Evolutionary conservation across 129 eudicot species (phyloP), one percentile per base, ranked within the genome.

Genomic region (Mikania micrantha): DNA sequence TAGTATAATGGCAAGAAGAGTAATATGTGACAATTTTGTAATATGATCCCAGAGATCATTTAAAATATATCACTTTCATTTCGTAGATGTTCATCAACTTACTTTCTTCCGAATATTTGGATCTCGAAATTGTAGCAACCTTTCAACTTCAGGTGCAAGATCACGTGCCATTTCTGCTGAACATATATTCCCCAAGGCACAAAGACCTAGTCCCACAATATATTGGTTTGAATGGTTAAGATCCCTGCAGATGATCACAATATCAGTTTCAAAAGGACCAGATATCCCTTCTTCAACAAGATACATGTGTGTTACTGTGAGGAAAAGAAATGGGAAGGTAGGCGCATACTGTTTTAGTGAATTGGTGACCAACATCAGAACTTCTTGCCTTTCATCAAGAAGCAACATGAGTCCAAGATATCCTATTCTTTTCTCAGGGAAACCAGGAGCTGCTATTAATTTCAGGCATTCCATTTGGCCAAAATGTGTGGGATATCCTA

Each of bases 161-260:
- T 93, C 99, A 77, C 99, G 96, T 64, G 99, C 99, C 99, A 93
- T 89, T 79, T 89, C 99, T 48, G 99, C 99, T 57, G 99, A 93
- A 66, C 88, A 84, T 40, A 93, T 93, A 58, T 93, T 93, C 40
- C 99, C 99, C 79, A 93, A 84, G 47, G 96, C 99, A 81, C 99
- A 93, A 52, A 93, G 95, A 78, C 96, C 99, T 70, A 93, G 90
- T 58, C 96, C 99, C 72, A 93, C 99, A 40, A 93, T 93, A 74
- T 88, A 93, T 71, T 88, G 99, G 66, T 93, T 93, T 69, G 95
- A 50, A 75, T 88, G 99, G 70, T 89, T 93, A 64, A 93, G 87
- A 78, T 93, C 99, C 89, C 99, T 93, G 74, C 48, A 54, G 50
- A 74, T 22, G 29, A 38, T 52, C 19, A 59, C 31, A 25, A 69